Conservation (phyloP, 805 yeast genomes). For the Schwanniomyces sp. region DNA sequence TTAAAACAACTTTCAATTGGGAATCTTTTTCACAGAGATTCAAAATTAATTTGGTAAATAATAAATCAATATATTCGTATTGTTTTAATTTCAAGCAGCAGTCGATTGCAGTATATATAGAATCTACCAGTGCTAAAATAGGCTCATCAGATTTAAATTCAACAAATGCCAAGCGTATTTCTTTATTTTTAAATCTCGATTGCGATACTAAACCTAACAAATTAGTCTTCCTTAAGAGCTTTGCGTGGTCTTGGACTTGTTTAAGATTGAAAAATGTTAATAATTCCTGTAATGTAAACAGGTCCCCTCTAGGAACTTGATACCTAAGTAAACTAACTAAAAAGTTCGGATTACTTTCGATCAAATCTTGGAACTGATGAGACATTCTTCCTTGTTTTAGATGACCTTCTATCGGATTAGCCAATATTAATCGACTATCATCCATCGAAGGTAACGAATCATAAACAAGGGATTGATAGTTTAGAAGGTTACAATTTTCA, state of each 20-base stretch:
- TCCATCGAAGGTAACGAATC: constrained; percentile 22
- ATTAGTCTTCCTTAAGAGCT: constrained; percentile 14
- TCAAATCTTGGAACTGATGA: constrained; percentile 20
- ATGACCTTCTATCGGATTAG: constrained; percentile 8
- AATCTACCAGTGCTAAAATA: constrained; percentile 14
- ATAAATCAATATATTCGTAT: constrained; percentile 29
- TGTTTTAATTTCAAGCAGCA: constrained; percentile 26
- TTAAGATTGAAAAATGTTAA: constrained; percentile 25
- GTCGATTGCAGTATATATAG: constrained; percentile 26
- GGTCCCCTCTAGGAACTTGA: constrained; percentile 19
- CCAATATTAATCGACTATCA: constrained; percentile 19
- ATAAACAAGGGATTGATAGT: constrained; percentile 28
- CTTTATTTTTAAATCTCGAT: constrained; percentile 17
- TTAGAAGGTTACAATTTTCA: constrained; percentile 17
- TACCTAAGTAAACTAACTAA: constrained; percentile 25
- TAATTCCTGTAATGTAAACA: constrained; percentile 18
- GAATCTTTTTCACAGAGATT: constrained; percentile 15
- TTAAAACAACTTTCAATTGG: constrained; percentile 4
- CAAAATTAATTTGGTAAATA: constrained; percentile 31
- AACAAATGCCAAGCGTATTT: constrained; percentile 2
- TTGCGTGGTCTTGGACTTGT: constrained; percentile 22
- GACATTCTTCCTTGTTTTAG: constrained; percentile 11
- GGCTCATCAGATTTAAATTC: constrained; percentile 11
- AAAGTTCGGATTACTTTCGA: constrained; percentile 31
- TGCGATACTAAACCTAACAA: constrained; percentile 24